Percentiles rank a stretch among this genome's conserved stretches.
phyloP scores from a whole-genome alignment of 2,329 filamentous ascomycete genomes.

The Claviceps purpurea region DNA sequence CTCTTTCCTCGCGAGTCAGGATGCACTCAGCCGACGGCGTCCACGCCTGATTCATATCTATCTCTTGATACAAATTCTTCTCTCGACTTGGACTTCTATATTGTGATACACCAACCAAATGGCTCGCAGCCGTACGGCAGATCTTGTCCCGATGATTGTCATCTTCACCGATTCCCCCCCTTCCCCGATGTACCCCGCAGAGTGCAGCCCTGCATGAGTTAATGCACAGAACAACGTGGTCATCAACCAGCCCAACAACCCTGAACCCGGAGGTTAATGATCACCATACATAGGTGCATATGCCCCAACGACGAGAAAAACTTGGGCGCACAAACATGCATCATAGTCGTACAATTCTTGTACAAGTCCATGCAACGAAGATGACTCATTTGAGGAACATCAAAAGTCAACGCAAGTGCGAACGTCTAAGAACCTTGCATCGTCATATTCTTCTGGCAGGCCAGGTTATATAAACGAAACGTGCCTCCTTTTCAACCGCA shows the following conservation, averaged over 20 bases:
- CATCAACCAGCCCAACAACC: neutral
- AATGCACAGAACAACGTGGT: constrained; percentile 3
- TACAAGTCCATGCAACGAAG: neutral
- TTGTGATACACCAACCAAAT: neutral
- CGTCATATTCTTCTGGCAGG: neutral
- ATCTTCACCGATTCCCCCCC: neutral
- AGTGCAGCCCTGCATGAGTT: neutral
- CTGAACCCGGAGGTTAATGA: neutral
- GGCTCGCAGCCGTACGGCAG: neutral
- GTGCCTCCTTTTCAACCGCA: neutral
- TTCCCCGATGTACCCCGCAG: neutral
- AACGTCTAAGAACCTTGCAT: neutral
- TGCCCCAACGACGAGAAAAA: neutral
- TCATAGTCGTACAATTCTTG: neutral
- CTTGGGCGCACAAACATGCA: neutral
- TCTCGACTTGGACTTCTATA: neutral
- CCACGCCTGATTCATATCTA: neutral
- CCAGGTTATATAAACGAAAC: neutral
- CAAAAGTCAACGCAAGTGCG: neutral
- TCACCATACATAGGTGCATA: neutral
- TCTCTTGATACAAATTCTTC: neutral
- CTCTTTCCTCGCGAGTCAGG: neutral
- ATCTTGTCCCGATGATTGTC: neutral
- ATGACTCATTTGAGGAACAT: neutral
- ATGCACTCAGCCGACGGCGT: neutral